A percentile compares a stretch with the other conserved stretches of the same genome.
phyloP scores from a whole-genome alignment of 2,329 filamentous ascomycete species.

The Knufia petricola region DNA sequence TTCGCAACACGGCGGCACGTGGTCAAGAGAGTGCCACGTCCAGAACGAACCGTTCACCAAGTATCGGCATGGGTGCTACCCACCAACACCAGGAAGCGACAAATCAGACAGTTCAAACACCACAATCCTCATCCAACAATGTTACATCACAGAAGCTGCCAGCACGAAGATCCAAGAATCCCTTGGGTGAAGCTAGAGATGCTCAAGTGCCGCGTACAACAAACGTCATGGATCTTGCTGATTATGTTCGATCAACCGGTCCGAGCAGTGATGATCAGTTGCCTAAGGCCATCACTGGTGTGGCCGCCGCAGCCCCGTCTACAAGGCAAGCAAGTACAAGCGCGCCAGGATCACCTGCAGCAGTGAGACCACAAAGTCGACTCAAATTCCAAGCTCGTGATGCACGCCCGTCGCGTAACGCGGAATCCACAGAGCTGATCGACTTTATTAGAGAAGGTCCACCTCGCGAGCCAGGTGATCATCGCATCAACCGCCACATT shows the following conservation, averaged over 20 bases:
- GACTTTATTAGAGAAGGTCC: constrained; percentile 91
- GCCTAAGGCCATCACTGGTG: background rate
- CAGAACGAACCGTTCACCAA: background rate
- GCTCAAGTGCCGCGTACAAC: constrained; percentile 56
- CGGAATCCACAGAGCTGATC: constrained; percentile 75
- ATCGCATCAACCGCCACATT: constrained; percentile 69
- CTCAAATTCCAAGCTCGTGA: constrained; percentile 61
- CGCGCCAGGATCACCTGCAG: background rate
- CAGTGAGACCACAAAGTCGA: constrained; percentile 19
- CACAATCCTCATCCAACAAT: background rate
- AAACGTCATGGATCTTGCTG: constrained; percentile 71
- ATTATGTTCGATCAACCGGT: constrained; percentile 80
- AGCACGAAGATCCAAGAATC: constrained; percentile 22
- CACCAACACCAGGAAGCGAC: background rate
- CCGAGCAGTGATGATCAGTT: constrained; percentile 42
- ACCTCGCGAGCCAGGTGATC: constrained; percentile 46
- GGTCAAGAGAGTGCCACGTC: constrained; percentile 16
- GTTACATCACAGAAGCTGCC: constrained; percentile 1
- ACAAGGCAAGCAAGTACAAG: background rate
- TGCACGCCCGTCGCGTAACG: constrained; percentile 51
- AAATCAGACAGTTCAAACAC: background rate
- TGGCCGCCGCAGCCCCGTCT: constrained; percentile 3
- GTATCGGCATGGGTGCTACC: background rate
- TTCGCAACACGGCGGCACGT: constrained; percentile 29
- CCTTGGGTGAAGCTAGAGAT: constrained; percentile 52